Evolutionary conservation across 2,329 filamentous ascomycete species (phyloP), one percentile per base, ranked within the genome.

Genomic region (Fusarium sp.): DNA sequence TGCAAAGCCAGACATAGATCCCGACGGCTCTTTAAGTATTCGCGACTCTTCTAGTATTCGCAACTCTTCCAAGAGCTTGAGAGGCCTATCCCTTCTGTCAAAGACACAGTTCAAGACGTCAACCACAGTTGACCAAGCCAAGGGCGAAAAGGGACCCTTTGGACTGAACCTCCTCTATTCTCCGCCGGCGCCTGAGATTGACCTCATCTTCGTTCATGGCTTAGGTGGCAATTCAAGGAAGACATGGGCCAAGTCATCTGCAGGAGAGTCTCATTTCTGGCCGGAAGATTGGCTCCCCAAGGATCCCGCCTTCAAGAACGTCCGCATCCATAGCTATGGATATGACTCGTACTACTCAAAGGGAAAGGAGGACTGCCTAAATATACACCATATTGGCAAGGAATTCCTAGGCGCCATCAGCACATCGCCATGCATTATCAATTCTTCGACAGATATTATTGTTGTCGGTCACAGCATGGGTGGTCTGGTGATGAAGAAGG

Each of bases 391-490:
- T 42, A 69, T 77, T 36, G 73, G 71, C 10, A 71, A 74, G 51
- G 66, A 70, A 1, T 55, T 78, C 2, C 56, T 78, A 5, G 68
- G 34, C 2, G 69, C 59, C 3, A 59, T 77, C 10, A 60, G 48
- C 31, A 64, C 60, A 6, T 71, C 65, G 12, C 73, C 71, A 38
- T 55, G 32, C 25, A 34, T 74, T 15, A 32, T 19, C 7, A 34
- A 43, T 15, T 57, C 58, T n/a, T 39, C 10, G 22, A 65, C 58
- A 8, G 73, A 72, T 3, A 76, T 82, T 15, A 74, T 82, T 5
- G 70, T 82, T 13, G 71, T 82, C 11, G 78, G 70, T 3, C 80
- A 83, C 58, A 79, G 75, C 34, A 81, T 83, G 80, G 80, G 81
- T 1, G 80, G 80, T 10, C 69, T 73, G 48, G 74, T 79, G 15